Evolutionary conservation across 2,329 filamentous ascomycete species (phyloP).

Genomic region (Calonectria ilicicola): DNA sequence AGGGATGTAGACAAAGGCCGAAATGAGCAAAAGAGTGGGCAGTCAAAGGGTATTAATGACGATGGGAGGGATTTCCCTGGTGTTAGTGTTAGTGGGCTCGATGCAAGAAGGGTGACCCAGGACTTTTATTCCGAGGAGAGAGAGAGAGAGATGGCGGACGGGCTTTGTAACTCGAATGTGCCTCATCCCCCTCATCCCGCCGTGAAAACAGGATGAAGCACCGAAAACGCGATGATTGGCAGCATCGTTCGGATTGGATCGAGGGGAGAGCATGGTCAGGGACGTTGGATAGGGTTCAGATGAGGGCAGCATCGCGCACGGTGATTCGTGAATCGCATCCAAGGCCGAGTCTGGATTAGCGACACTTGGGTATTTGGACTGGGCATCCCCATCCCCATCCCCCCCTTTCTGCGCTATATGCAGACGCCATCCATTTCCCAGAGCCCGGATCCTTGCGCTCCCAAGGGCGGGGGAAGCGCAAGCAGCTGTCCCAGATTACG

Average conservation of each 20-base stretch:
- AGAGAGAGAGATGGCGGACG: background rate
- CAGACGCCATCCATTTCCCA: background rate
- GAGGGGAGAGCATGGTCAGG: background rate
- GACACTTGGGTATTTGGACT: background rate
- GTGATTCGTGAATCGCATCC: constrained; percentile 25
- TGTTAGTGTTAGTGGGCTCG: background rate
- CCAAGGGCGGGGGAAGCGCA: background rate
- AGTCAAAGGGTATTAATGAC: background rate
- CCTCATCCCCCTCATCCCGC: background rate
- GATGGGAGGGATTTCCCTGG: background rate
- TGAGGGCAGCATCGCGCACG: background rate
- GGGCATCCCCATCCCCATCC: background rate
- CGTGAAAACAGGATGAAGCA: background rate
- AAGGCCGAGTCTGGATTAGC: constrained; percentile 20
- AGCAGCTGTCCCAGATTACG: background rate
- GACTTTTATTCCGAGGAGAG: background rate
- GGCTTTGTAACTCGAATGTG: background rate
- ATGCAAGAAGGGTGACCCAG: background rate
- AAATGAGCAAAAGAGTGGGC: background rate
- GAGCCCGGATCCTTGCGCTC: background rate
- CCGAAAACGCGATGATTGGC: background rate
- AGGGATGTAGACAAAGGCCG: background rate
- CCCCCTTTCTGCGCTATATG: background rate
- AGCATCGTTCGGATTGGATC: background rate
- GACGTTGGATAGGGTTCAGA: background rate